A percentile compares a stretch with the other conserved stretches of the same genome.
Conservation (phyloP, 306 rosid genomes). For the Fragaria vesca region DNA sequence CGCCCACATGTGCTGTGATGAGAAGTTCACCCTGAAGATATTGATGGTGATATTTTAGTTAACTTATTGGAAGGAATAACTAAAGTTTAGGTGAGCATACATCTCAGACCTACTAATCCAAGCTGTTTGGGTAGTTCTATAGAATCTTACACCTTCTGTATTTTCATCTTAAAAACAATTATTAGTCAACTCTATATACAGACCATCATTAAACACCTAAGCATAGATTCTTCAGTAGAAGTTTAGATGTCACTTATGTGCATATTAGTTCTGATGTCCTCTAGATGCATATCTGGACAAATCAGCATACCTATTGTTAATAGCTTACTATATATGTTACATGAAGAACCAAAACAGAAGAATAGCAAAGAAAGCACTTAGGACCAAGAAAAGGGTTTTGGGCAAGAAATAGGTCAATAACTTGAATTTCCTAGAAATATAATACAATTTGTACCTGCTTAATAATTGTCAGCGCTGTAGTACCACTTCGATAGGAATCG, state of each 20-base stretch:
- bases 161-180: background rate
- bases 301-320: background rate
- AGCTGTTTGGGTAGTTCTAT: background rate
- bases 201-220: background rate
- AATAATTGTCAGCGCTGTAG: constrained; percentile 76
- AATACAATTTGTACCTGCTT: constrained; percentile 53
- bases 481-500: constrained; percentile 67
- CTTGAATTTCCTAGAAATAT: background rate
- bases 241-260: background rate
- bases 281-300: background rate
- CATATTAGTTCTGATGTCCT: background rate
- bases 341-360: background rate
- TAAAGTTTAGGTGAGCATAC: background rate
- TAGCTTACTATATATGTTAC: background rate
- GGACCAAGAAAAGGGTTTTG: background rate
- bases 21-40: constrained; percentile 60
- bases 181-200: background rate
- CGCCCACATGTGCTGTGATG: constrained; percentile 66
- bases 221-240: background rate
- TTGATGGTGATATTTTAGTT: constrained; percentile 9
- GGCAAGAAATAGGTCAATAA: background rate
- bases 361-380: background rate
- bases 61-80: background rate
- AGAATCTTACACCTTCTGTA: background rate
- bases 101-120: background rate